A percentile compares a stretch with the other conserved stretches of the same genome.
phyloP scores from a whole-genome alignment of 768 basidiomycete species.

The Galerina marginata region DNA sequence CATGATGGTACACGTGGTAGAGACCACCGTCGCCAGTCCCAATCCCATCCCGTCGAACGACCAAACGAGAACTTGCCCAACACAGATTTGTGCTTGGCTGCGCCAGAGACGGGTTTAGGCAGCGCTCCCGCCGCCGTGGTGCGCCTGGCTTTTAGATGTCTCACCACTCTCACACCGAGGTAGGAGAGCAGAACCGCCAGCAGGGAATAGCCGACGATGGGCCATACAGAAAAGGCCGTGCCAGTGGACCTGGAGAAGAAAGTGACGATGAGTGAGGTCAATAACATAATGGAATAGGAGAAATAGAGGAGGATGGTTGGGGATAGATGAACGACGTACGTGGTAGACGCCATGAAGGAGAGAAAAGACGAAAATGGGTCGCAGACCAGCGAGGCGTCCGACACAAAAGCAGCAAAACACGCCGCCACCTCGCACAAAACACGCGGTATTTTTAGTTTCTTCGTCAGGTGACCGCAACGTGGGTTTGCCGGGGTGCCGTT shows the following conservation, averaged over 20 bases:
- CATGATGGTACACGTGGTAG: constrained; percentile 17
- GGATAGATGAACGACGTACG: constrained; percentile 19
- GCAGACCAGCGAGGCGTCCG: constrained; percentile 1
- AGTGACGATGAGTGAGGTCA: constrained; percentile 4
- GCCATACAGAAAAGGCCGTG: constrained; percentile 15
- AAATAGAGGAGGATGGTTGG: constrained; percentile 5
- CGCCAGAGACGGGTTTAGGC: constrained; percentile 10
- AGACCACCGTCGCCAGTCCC: constrained; percentile 19
- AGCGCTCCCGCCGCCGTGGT: constrained; percentile 7
- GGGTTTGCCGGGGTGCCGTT: no score
- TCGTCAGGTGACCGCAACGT: constrained; percentile 1
- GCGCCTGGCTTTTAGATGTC: constrained; percentile 4
- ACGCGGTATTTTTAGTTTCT: constrained; percentile 26
- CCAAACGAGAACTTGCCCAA: constrained; percentile 10
- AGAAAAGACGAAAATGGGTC: constrained; percentile 5
- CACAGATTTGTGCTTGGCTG: background rate
- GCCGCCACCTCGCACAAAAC: constrained; percentile 15
- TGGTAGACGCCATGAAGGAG: constrained; percentile 17
- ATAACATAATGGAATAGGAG: background rate
- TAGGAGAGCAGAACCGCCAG: constrained; percentile 20
- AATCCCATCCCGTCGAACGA: constrained; percentile 13
- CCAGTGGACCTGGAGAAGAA: constrained; percentile 1
- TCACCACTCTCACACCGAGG: constrained; percentile 17
- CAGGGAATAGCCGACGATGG: constrained; percentile 22
- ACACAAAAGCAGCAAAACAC: constrained; percentile 18